These are phyloP conservation scores for Aspergillus puulaauensis DNA, from an alignment of 2,329 filamentous ascomycete species.

Conservation along the genomic window DNA sequence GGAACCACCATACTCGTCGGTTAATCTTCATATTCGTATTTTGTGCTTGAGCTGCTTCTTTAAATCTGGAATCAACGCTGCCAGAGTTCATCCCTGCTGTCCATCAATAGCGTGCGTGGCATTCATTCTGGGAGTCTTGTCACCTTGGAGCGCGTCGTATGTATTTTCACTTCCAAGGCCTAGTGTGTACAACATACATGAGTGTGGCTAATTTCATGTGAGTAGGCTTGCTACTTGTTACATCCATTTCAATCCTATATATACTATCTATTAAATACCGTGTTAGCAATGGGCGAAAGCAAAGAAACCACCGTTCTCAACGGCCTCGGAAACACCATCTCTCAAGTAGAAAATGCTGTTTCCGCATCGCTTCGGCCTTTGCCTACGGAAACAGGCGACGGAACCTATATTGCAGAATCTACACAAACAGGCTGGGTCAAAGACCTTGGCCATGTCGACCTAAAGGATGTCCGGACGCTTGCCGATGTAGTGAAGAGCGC, in stretches of 20 bases:
- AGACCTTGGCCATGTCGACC: conserved; percentile 50
- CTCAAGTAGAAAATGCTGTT: conserved; percentile 40
- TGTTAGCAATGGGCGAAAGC: conserved; percentile 21
- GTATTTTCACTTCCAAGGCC: background rate
- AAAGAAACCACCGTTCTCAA: conserved; percentile 23
- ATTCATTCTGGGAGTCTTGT: background rate
- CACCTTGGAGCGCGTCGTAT: background rate
- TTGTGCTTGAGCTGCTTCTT: background rate
- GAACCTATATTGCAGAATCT: conserved; percentile 38
- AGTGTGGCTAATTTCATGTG: background rate
- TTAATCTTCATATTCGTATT: background rate
- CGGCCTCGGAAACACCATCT: conserved; percentile 36
- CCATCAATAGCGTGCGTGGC: background rate
- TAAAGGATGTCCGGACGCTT: conserved; percentile 45
- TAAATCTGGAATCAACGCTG: background rate
- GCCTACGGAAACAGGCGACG: conserved; percentile 43
- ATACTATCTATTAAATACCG: background rate
- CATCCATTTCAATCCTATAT: background rate
- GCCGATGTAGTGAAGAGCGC: conserved; percentile 42
- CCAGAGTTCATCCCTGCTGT: background rate
- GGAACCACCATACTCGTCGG: background rate
- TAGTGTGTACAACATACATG: background rate
- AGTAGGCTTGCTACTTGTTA: background rate
- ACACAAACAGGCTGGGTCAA: conserved; percentile 37
- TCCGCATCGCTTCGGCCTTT: conserved; percentile 43